These are phyloP conservation scores for Salmacisia buchloeana DNA, from an alignment of 1,284 basidiomycete species.

Conservation along the genomic window DNA sequence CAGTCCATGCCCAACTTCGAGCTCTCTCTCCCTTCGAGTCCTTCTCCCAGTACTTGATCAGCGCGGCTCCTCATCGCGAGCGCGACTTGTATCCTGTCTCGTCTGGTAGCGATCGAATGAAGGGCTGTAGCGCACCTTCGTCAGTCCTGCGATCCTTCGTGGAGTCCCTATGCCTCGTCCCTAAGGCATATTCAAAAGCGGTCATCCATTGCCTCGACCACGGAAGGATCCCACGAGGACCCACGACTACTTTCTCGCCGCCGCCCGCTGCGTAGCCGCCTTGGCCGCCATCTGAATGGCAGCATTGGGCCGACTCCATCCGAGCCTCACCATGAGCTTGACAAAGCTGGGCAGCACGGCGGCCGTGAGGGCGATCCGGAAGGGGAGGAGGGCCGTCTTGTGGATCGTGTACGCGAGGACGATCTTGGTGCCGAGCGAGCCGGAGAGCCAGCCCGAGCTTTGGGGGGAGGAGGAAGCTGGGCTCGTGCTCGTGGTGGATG, in stretches of 20 bases:
- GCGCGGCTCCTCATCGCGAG: no score
- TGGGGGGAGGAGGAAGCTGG: conserved; percentile 7
- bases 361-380: conserved; percentile 82
- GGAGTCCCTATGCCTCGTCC: no score
- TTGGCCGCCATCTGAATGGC: conserved; percentile 7
- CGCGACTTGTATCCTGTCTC: no score
- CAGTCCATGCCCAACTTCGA: no score
- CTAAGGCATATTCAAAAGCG: no score
- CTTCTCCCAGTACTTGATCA: no score
- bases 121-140: no score
- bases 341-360: conserved; percentile 79
- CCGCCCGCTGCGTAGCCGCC: not conserved
- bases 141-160: no score
- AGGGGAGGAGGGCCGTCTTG: conserved; percentile 86
- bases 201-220: no score
- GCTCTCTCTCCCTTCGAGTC: no score
- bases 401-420: conserved; percentile 90
- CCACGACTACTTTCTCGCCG: not conserved
- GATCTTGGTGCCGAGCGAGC: conserved; percentile 73
- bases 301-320: conserved; percentile 42
- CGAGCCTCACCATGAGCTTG: conserved; percentile 65
- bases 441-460: conserved; percentile 1
- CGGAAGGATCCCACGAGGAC: no score
- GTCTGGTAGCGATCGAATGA: no score
- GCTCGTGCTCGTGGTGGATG: not conserved